Evolutionary conservation across 768 basidiomycete genomes (phyloP).

Genomic region (Rhizopogon vinicolor): DNA sequence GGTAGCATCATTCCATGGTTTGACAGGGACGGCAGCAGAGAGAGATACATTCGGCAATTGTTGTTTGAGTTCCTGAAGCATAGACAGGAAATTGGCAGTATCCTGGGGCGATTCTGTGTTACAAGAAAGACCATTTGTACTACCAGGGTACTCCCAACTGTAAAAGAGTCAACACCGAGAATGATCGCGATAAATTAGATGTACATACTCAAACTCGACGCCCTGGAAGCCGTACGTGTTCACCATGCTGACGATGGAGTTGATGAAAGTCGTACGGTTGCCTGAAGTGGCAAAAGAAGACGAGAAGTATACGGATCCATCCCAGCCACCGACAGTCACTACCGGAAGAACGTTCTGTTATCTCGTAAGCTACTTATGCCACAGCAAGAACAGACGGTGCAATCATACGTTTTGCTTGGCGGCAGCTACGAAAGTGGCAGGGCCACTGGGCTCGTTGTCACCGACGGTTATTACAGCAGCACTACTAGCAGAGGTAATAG

Average conservation of each 20-base stretch:
- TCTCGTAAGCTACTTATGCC: background rate
- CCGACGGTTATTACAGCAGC: constrained; percentile 8
- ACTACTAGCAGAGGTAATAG: constrained; percentile 10
- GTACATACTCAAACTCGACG: constrained; percentile 63
- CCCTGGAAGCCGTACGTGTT: constrained; percentile 50
- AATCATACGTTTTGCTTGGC: constrained; percentile 22
- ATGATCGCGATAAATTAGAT: background rate
- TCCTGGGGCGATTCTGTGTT: constrained; percentile 63
- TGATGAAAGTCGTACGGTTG: constrained; percentile 57
- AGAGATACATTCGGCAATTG: constrained; percentile 57
- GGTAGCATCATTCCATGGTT: constrained; percentile 57
- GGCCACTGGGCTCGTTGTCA: constrained; percentile 4
- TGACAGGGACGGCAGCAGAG: constrained; percentile 64
- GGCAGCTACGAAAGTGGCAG: constrained; percentile 16
- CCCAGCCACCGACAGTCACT: constrained; percentile 67
- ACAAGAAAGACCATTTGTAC: constrained; percentile 57
- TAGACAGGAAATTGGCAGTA: constrained; percentile 72
- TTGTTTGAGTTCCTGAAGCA: constrained; percentile 67
- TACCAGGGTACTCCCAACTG: constrained; percentile 85
- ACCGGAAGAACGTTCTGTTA: constrained; percentile 50
- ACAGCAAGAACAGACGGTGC: background rate
- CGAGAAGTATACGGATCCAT: constrained; percentile 60
- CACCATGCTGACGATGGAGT: constrained; percentile 46
- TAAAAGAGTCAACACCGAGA: constrained; percentile 1
- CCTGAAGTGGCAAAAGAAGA: constrained; percentile 45